Conservation (phyloP, 768 basidiomycete genomes). For the Lactarius deliciosus region DNA sequence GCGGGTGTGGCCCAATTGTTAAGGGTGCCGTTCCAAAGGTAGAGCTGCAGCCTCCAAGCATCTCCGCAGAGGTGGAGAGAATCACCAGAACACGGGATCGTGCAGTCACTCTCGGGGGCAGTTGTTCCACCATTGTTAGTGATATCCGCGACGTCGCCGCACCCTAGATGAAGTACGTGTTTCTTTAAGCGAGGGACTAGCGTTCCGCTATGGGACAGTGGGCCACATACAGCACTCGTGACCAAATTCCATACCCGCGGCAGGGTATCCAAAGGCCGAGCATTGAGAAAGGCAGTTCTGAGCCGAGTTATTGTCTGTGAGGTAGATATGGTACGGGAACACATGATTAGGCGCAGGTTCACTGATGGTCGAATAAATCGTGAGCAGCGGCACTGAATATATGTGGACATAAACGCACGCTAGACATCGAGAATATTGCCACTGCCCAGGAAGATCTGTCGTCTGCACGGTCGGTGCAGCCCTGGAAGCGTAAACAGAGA, state of each 20-base stretch:
- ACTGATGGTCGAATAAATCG: slow-evolving; percentile 36
- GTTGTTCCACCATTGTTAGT: slow-evolving; percentile 37
- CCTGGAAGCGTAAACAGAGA: slow-evolving; percentile 64
- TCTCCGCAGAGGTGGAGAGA: slow-evolving; percentile 68
- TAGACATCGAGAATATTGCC: slow-evolving; percentile 66
- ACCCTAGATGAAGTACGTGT: slow-evolving; percentile 44
- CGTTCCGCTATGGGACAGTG: background rate
- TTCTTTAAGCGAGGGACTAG: background rate
- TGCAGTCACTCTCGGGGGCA: slow-evolving; percentile 42
- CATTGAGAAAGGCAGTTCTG: slow-evolving; percentile 67
- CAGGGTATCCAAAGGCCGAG: slow-evolving; percentile 67
- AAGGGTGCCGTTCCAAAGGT: background rate
- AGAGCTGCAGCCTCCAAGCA: slow-evolving; percentile 30
- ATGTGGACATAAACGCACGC: slow-evolving; percentile 41
- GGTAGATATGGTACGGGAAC: slow-evolving; percentile 61
- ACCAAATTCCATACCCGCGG: slow-evolving; percentile 67
- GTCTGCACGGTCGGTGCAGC: slow-evolving; percentile 58
- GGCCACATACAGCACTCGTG: slow-evolving; percentile 67
- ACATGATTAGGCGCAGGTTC: slow-evolving; percentile 48
- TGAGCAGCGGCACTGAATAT: background rate
- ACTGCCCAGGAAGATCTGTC: slow-evolving; percentile 60
- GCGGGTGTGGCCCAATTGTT: background rate
- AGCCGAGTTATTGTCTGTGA: slow-evolving; percentile 61
- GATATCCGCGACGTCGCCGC: slow-evolving; percentile 66
- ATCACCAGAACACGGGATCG: slow-evolving; percentile 65